Evolutionary conservation across 257 asterid species (phyloP).

Genomic region (Solanum virginianum): DNA sequence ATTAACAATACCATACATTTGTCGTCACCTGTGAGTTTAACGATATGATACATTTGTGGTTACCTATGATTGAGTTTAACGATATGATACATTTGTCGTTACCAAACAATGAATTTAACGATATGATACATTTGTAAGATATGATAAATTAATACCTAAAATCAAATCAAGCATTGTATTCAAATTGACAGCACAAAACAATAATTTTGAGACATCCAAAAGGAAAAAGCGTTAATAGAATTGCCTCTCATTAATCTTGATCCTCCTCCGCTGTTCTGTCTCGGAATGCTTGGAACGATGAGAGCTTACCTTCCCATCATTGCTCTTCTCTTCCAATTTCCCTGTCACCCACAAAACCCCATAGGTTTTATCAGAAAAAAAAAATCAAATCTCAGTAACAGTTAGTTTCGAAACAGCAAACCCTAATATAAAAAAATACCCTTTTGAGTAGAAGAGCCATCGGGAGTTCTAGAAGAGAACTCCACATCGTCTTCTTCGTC

Average conservation of each 20-base stretch:
- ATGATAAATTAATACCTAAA: too few relatives aligned
- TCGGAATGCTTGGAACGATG: conserved; percentile 77
- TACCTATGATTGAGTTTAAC: too few relatives aligned
- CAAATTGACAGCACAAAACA: not conserved
- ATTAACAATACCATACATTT: not conserved
- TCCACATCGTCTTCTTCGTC: conserved; percentile 28
- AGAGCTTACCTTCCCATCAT: conserved; percentile 35
- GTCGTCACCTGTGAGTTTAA: not conserved
- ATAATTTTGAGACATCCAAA: not conserved
- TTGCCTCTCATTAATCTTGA: conserved; percentile 82
- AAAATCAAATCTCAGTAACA: not conserved
- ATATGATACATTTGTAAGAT: not conserved
- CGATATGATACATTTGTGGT: not conserved
- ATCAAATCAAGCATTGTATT: not conserved
- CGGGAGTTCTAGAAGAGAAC: conserved; percentile 22
- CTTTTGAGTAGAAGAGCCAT: conserved; percentile 35
- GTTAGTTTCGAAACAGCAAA: not conserved
- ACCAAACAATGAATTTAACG: not conserved
- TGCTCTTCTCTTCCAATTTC: conserved; percentile 26
- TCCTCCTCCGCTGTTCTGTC: conserved; percentile 77
- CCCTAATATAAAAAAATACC: conserved; percentile 9
- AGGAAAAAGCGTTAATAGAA: not conserved
- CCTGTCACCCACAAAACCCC: conserved; percentile 19
- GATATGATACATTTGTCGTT: not conserved
- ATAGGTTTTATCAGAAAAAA: not conserved